Percentiles rank a stretch among this genome's conserved stretches.
These are phyloP conservation scores for Rubia peregrina DNA, from an alignment of 305 asterid species.

Conservation along the genomic window DNA sequence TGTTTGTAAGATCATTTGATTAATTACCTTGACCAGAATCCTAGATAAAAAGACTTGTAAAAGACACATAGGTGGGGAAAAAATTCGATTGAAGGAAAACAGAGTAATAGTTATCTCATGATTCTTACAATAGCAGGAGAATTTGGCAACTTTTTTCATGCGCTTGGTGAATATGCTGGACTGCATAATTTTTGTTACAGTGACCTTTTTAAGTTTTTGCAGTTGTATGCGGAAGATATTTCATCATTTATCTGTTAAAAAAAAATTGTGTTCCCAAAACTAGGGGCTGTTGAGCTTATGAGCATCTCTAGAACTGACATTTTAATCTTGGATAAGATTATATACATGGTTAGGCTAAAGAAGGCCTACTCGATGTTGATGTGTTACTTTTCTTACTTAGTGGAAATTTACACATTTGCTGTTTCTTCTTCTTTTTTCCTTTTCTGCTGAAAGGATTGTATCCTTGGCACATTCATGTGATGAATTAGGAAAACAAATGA, in stretches of 20 bases:
- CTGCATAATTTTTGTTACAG: neutral
- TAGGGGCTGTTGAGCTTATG: neutral
- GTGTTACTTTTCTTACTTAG: neutral
- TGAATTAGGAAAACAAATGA: neutral
- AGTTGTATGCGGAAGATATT: neutral
- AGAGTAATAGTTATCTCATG: neutral
- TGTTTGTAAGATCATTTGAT: neutral
- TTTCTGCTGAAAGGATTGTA: neutral
- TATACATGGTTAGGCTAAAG: neutral
- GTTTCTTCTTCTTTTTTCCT: neutral
- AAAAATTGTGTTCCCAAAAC: neutral
- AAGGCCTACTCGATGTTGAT: neutral
- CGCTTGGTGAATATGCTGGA: neutral
- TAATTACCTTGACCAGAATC: neutral
- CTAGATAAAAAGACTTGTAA: neutral
- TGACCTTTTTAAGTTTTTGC: neutral
- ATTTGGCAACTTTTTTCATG: conserved; percentile 7
- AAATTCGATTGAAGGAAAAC: neutral
- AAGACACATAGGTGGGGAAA: neutral
- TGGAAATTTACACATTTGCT: too few relatives aligned
- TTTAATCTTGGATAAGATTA: neutral
- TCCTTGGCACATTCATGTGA: neutral
- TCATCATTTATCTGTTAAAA: neutral
- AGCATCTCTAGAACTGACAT: neutral
- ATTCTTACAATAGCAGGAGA: neutral